Base-by-base conservation (phyloP, 306 rosid species). In the Lathyrus tuberosus region DNA sequence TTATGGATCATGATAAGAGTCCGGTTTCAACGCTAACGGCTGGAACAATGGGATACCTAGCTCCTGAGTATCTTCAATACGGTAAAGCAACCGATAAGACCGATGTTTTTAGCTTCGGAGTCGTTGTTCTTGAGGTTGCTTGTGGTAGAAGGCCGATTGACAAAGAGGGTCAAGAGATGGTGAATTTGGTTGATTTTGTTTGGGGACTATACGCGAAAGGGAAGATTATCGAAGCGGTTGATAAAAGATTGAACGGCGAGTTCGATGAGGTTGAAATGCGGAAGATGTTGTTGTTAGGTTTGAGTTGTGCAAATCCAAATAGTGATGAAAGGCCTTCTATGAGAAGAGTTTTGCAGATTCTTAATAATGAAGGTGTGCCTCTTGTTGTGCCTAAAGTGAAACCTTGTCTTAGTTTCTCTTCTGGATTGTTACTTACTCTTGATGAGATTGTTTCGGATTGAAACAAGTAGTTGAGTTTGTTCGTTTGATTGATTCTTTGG, bases 21-120 rank as follows among this genome's bases (percentile, higher is more conserved):
- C 96, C 96, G 1, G 90, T 81, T 40, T 91, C 92, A 0, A 88
- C 96, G 0, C 74, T 88, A 26, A 91, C 96, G 0, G 95, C 91
- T 0, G 95, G 97, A 44, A 88, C 92, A 61, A 91, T 88, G 96
- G 96, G 96, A 26, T 91, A 91, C 46, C 85, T 91, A 35, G 96
- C 97, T 8, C 96, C 96, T 8, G 97, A 91, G 80, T 91, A 88
- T 82, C 96, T 91, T 58, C 97, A 88, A 22, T 91, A 84, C 22
- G 96, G 95, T 1, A 80, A 80, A 47, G 96, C 97, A 0, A 91
- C 82, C 13, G 92, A 91, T 62, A 91, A 84, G 62, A 91, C 89
- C 12, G 92, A 88, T 57, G 84, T 80, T 33, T 91, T 91, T 71
- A 88, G 96, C 83, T 91, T 62, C 46, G 96, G 97, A 1, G 91